phyloP scores from a whole-genome alignment of 306 rosid species.

The Arachis hypogaea region DNA sequence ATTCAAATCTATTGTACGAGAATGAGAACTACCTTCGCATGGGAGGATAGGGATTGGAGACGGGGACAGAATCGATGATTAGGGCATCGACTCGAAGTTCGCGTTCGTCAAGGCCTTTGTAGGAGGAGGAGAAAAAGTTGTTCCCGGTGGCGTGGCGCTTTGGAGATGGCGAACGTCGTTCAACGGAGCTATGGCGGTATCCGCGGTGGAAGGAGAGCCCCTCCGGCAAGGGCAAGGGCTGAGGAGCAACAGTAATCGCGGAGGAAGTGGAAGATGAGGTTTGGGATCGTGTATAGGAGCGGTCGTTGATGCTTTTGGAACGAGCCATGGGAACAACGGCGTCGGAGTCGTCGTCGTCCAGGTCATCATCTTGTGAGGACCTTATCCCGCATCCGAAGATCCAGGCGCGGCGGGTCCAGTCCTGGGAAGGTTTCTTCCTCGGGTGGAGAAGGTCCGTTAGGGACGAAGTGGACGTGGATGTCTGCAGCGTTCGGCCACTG shows the following conservation, averaged over 20 bases:
- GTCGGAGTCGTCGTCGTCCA: slow-evolving; percentile 27
- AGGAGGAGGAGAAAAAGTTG: no score
- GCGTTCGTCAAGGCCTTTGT: no score
- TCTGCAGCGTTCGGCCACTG: no score
- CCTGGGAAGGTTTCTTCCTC: no score
- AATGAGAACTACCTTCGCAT: slow-evolving; percentile 48
- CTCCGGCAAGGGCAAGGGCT: slow-evolving; percentile 78
- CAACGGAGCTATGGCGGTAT: slow-evolving; percentile 47
- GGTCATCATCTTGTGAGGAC: not conserved
- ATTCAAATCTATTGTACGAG: no score
- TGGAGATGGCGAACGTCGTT: slow-evolving; percentile 66
- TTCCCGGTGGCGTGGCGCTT: not conserved
- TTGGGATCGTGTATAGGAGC: not conserved
- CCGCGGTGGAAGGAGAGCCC: slow-evolving; percentile 36
- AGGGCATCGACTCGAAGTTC: no score
- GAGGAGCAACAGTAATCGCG: slow-evolving; percentile 43
- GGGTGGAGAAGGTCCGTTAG: no score
- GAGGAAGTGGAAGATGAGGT: no score
- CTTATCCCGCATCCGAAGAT: no score
- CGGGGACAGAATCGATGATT: no score
- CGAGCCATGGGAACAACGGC: slow-evolving; percentile 27
- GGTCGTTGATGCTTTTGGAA: slow-evolving; percentile 11
- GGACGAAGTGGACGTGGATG: no score
- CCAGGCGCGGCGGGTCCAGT: no score
- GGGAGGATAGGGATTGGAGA: not conserved